phyloP scores from a whole-genome alignment of 441 rosid genomes.

The Populus hybrid region DNA sequence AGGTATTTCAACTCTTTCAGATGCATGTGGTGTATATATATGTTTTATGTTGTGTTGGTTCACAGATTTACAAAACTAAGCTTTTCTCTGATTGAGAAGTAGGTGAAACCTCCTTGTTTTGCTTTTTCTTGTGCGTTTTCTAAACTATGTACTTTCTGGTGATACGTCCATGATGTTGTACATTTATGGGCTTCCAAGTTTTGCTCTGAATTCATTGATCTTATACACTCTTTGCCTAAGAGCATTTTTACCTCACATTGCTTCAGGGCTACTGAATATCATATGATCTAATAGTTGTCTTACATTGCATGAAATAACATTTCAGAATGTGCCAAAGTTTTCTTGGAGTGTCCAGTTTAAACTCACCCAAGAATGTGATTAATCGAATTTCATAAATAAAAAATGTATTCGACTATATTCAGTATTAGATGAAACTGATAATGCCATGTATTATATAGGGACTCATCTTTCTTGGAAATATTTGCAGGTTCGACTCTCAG shows the following conservation, averaged over 20 bases:
- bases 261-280: not conserved
- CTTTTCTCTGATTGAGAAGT: not conserved
- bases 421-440: not conserved
- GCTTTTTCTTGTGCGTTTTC: not conserved
- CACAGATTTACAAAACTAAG: not conserved
- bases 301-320: not conserved
- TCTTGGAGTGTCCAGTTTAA: not conserved
- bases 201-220: slow-evolving; percentile 1
- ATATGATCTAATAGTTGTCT: not conserved
- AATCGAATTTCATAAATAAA: too few species aligned
- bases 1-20: slow-evolving; percentile 35
- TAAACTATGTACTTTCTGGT: not conserved
- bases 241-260: not conserved
- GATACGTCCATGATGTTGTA: not conserved
- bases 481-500: slow-evolving; percentile 66
- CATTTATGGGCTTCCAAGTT: not conserved
- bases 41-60: not conserved
- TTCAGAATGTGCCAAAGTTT: not conserved
- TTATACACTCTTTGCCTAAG: not conserved
- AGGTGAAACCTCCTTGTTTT: not conserved
- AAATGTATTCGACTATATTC: not conserved
- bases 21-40: not conserved
- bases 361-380: not conserved
- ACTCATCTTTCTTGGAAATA: not conserved
- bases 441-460: not conserved